Conservation (phyloP, 1,284 basidiomycete genomes). For the Tylopilus orsonianus region DNA sequence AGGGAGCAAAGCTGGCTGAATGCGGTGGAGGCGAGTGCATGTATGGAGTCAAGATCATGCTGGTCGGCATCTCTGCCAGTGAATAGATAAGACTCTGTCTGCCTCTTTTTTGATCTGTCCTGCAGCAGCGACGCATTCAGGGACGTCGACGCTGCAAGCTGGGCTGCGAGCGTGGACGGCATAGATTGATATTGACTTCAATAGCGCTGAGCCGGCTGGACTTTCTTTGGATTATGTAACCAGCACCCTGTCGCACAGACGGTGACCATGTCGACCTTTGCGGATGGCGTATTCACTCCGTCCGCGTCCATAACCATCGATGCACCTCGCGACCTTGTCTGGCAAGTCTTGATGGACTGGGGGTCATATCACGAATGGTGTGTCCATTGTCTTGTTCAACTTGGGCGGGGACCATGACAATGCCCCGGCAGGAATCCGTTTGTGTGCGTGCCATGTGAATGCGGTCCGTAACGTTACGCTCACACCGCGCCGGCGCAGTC, state of each 20-base stretch:
- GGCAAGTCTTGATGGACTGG: slow-evolving; percentile 38
- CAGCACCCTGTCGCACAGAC: too few relatives aligned
- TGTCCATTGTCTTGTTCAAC: not conserved
- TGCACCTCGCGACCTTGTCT: slow-evolving; percentile 35
- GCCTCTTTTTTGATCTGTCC: slow-evolving; percentile 60
- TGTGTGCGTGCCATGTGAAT: slow-evolving; percentile 42
- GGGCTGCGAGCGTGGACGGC: slow-evolving; percentile 79
- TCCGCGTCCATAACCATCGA: slow-evolving; percentile 33
- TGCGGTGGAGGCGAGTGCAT: slow-evolving; percentile 81
- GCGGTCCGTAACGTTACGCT: not conserved
- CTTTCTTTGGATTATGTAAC: slow-evolving; percentile 18
- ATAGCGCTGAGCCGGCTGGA: too few relatives aligned
- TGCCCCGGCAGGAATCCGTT: slow-evolving; percentile 59
- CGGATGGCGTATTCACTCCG: slow-evolving; percentile 27
- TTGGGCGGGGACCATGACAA: not conserved
- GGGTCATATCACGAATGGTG: slow-evolving; percentile 35
- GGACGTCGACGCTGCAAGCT: slow-evolving; percentile 81
- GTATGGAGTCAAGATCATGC: slow-evolving; percentile 86
- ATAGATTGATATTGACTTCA: slow-evolving; percentile 28
- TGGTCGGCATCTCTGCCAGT: slow-evolving; percentile 75
- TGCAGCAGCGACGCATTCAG: slow-evolving; percentile 77
- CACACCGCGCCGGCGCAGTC: slow-evolving; percentile 38
- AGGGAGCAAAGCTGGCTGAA: slow-evolving; percentile 75
- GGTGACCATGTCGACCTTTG: slow-evolving; percentile 13
- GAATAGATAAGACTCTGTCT: slow-evolving; percentile 82